phyloP scores from a whole-genome alignment of 179 eudicot species.

The Actinidia arguta region DNA sequence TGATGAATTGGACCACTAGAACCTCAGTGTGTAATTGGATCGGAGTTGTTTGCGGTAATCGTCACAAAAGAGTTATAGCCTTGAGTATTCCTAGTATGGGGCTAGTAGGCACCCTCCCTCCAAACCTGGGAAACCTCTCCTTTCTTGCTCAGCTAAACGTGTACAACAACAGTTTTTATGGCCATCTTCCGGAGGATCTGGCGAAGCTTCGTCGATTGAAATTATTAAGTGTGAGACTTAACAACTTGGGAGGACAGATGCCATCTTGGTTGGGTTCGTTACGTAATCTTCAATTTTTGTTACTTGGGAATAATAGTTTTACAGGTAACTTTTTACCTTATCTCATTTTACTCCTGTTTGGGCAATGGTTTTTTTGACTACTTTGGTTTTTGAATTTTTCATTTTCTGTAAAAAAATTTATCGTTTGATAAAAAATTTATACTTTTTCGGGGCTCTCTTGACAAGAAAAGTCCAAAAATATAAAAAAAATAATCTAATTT shows the following conservation, averaged over 20 bases:
- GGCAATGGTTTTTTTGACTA: too few relatives aligned
- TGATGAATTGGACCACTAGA: constrained; percentile 24
- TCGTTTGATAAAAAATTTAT: too few relatives aligned
- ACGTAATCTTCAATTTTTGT: constrained; percentile 12
- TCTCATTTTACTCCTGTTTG: too few relatives aligned
- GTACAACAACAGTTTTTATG: constrained; percentile 26
- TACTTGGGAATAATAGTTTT: constrained; percentile 1
- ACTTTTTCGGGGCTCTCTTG: too few relatives aligned
- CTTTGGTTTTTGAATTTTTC: too few relatives aligned
- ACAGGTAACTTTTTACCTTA: constrained; percentile 7
- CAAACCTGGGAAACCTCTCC: constrained; percentile 34
- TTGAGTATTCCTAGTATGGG: constrained; percentile 29
- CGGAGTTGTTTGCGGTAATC: constrained; percentile 31
- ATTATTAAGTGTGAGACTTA: not conserved
- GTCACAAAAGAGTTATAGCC: constrained; percentile 25
- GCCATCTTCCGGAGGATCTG: constrained; percentile 33
- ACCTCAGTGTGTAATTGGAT: constrained; percentile 33
- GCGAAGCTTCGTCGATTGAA: constrained; percentile 18
- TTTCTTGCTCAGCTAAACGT: constrained; percentile 32
- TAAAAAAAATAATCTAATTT: too few relatives aligned
- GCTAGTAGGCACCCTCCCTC: constrained; percentile 28
- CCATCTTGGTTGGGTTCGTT: constrained; percentile 19
- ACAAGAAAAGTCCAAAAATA: too few relatives aligned
- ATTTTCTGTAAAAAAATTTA: too few relatives aligned
- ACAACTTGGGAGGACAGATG: constrained; percentile 27